phyloP scores from a whole-genome alignment of 225 moss, liverwort and hornwort genomes.

The Marchantia paleacea region DNA sequence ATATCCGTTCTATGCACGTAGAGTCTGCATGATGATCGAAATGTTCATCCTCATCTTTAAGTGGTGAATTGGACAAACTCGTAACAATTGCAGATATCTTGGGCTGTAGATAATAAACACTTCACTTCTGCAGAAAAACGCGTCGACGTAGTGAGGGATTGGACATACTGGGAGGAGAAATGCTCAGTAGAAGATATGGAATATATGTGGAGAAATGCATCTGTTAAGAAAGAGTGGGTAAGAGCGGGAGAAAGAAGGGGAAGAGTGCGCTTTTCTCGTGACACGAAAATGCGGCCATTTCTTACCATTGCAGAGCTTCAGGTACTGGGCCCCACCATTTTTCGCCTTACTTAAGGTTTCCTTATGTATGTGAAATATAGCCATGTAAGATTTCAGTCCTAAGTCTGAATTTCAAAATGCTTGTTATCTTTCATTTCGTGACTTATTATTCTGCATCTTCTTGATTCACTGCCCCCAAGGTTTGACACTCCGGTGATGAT shows the following conservation, averaged over 20 bases:
- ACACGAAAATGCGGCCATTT: constrained; percentile 69
- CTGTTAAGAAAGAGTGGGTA: constrained; percentile 83
- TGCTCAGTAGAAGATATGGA: constrained; percentile 59
- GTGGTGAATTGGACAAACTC: not conserved
- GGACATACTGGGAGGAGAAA: constrained; percentile 97
- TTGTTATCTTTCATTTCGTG: not conserved
- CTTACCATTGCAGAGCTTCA: constrained; percentile 77
- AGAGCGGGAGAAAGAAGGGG: constrained; percentile 75
- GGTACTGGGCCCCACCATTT: constrained; percentile 38
- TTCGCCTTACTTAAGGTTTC: not conserved
- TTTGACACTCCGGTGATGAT: not conserved
- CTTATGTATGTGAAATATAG: not conserved
- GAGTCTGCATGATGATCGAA: not conserved
- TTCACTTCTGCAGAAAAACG: constrained; percentile 10
- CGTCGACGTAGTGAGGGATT: constrained; percentile 44
- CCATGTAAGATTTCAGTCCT: not conserved
- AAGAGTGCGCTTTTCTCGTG: constrained; percentile 92
- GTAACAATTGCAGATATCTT: not conserved
- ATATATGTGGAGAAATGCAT: constrained; percentile 74
- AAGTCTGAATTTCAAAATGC: not conserved
- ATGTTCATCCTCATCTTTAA: not conserved
- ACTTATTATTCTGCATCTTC: not conserved
- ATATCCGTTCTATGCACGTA: no score
- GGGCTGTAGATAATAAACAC: not conserved
- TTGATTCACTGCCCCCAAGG: not conserved